Evolutionary conservation across 345 rosid species (phyloP), one percentile per base, ranked within the genome.

Genomic region (Anastatica hierochuntica): DNA sequence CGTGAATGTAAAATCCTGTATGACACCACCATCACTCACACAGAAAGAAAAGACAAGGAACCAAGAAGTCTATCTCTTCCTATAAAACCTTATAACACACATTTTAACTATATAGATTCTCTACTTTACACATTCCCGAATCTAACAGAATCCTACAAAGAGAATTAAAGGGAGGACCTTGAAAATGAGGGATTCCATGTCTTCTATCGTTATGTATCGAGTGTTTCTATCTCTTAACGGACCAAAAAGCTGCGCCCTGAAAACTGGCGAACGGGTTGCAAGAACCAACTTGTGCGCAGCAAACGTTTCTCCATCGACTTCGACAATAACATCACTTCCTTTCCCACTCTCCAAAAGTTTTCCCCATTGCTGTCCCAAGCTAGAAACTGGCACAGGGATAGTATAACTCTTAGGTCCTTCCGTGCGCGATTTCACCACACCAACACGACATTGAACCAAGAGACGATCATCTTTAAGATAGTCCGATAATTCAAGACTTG

Each of bases 241-340:
- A 14, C 95, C 95, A 76, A 66, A 82, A 47, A 85, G 78, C 66
- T 85, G 95, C 23, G 95, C 95, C 66, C 74, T 75, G 71, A 85
- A 85, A 36, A 85, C 95, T 1, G 87, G 84, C n/a, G 95, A 85
- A 12, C 94, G 82, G 1, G 84, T 64, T 2, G 89, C 82, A 33
- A 84, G 89, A 18, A 84, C 69, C 67, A 84, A 53, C 37, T 79
- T 85, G 70, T 85, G 95, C 12, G 85, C 90, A 40, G 66, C 46
- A 60, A 78, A 85, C 34, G 61, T 53, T 68, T 79, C 95, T 13
- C 74, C 81, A 20, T 75, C 80, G 51, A 85, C 90, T 48, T 77
- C 67, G 42, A 85, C 82, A 7, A 35, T 58, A 57, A 82, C 84
- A 75, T 85, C 84, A 38, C 67, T 53, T 19, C 76, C 75, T 63